phyloP scores from a whole-genome alignment of 2,329 filamentous ascomycete species.

The Talaromyces marneffei region DNA sequence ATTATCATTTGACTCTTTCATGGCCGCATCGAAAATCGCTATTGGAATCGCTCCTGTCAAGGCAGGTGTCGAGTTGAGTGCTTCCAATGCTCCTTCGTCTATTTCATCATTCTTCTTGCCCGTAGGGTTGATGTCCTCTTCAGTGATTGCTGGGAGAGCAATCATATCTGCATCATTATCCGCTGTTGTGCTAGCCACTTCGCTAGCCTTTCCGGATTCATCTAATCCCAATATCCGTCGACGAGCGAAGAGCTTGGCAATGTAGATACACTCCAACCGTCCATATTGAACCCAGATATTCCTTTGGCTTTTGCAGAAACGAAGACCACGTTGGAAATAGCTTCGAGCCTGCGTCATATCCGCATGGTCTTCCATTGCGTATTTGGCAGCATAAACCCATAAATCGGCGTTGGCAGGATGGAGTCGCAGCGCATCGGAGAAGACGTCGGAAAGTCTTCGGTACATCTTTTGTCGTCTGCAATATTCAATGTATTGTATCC shows the following conservation, averaged over 20 bases:
- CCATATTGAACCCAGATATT: conserved; percentile 85
- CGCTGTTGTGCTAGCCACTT: conserved; percentile 28
- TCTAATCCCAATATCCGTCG: conserved; percentile 62
- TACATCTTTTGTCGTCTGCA: conserved; percentile 61
- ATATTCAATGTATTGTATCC: conserved; percentile 86
- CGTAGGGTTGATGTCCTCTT: conserved; percentile 56
- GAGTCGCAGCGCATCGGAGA: conserved; percentile 68
- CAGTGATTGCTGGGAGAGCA: conserved; percentile 54
- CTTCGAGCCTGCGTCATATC: conserved; percentile 82
- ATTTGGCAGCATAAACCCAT: conserved; percentile 78
- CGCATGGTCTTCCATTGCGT: conserved; percentile 68
- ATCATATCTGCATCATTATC: conserved; percentile 53
- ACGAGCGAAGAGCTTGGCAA: conserved; percentile 71
- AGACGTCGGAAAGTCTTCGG: conserved; percentile 55
- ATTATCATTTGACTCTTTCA: conserved; percentile 68
- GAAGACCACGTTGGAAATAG: conserved; percentile 81
- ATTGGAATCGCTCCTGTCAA: conserved; percentile 89
- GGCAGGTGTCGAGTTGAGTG: conserved; percentile 66
- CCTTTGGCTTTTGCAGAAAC: conserved; percentile 75
- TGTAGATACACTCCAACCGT: conserved; percentile 85
- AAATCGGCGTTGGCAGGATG: conserved; percentile 77
- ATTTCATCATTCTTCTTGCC: conserved; percentile 48
- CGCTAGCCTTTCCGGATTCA: conserved; percentile 34
- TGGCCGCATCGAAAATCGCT: conserved; percentile 82
- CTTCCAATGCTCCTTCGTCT: conserved; percentile 54